Conservation (phyloP, 768 basidiomycete genomes). For the Pleurotus djamor region DNA sequence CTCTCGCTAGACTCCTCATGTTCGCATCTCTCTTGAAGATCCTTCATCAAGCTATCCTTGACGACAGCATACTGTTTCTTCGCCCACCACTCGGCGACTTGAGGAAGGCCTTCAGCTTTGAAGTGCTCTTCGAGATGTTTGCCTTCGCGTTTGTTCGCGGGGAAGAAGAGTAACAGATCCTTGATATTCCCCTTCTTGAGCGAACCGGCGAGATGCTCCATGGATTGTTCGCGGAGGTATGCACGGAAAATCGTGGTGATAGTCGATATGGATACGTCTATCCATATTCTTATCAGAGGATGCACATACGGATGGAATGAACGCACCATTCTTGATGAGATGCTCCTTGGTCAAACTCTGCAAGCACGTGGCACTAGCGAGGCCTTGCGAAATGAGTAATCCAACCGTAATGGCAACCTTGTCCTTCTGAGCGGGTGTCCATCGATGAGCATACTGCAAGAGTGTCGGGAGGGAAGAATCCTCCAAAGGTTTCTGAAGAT, state of each 20-base stretch:
- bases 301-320: slow-evolving; percentile 11
- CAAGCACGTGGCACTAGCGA: slow-evolving; percentile 75
- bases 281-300: slow-evolving; percentile 1
- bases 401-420: slow-evolving; percentile 84
- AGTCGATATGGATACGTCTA: slow-evolving; percentile 77
- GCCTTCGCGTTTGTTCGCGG: slow-evolving; percentile 73
- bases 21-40: slow-evolving; percentile 69
- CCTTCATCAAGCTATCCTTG: slow-evolving; percentile 72
- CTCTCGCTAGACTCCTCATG: slow-evolving; percentile 67
- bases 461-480: slow-evolving; percentile 78
- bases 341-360: slow-evolving; percentile 89
- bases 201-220: slow-evolving; percentile 85
- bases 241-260: slow-evolving; percentile 79
- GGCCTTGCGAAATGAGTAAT: slow-evolving; percentile 80
- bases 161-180: slow-evolving; percentile 87
- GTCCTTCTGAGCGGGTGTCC: slow-evolving; percentile 73
- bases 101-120: slow-evolving; percentile 71
- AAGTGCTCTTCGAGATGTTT: slow-evolving; percentile 84
- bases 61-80: slow-evolving; percentile 85
- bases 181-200: slow-evolving; percentile 85
- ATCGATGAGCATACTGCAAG: slow-evolving; percentile 87
- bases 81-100: slow-evolving; percentile 91
- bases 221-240: slow-evolving; percentile 77
- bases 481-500: slow-evolving; percentile 97
- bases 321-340: slow-evolving; percentile 87